Evolutionary conservation across 108 stramenopile genomes (phyloP), one percentile per base, ranked within the genome.

Genomic region (Bacterosira constricta): DNA sequence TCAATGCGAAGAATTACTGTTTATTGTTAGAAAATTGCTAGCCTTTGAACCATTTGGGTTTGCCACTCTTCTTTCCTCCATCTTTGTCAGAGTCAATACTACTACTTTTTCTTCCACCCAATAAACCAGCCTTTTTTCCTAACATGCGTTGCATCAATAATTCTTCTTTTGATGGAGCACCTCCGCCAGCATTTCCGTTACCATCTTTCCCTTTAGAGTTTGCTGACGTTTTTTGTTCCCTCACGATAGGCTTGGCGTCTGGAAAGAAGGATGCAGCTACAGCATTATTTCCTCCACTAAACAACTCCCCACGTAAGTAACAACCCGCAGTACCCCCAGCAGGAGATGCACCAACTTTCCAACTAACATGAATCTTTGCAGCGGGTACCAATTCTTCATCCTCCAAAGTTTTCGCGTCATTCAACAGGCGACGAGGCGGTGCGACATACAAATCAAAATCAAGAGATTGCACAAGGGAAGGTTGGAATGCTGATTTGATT

Each of bases 391-490:
- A 41, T 17, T 78, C 86, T 69, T 91, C 85, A 9, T 78, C 80
- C 7, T 77, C 55, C 52, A 94, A 59, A 10, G 86, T 84, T 51
- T 85, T 79, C 13, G 46, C 35, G n/a, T 67, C 57, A 25, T 52
- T 56, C 35, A 91, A 42, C 23, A 83, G 29, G 17, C 85, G 83
- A 35, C 93, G 73, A 4, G 93, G 93, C 30, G 93, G 93, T 13
- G 90, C 85, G 15, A 88, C 77, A 60, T 90, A 94, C 63, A 94
- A 75, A 58, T 94, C 93, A 38, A 93, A 83, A 31, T 67, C 68
- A 6, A 68, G 59, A 35, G 36, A 45, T 39, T 54, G 50, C 32
- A 32, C 41, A 71, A 72, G 30, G 23, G 49, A 30, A 30, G 71
- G 47, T 17, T 53, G 42, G 45, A 77, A 80, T 18, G 75, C 42